These are phyloP conservation scores for Auricularia sp. DNA, from an alignment of 768 basidiomycete genomes.

Conservation along the genomic window DNA sequence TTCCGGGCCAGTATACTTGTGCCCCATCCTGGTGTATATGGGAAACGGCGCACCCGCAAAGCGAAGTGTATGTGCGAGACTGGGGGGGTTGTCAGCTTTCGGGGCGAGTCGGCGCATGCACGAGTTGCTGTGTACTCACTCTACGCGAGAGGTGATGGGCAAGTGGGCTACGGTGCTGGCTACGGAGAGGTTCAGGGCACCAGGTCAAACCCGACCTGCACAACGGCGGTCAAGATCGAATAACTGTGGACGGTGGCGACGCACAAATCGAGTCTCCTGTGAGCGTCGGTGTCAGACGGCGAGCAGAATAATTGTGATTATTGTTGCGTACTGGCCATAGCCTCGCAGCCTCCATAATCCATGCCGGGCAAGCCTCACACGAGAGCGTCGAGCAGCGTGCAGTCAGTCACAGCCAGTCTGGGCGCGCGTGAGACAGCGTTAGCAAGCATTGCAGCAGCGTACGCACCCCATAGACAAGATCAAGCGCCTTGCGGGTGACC, in stretches of 20 bases:
- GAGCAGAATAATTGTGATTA: neutral
- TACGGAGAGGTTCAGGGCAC: too few relatives aligned
- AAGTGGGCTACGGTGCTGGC: too few relatives aligned
- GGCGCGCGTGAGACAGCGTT: neutral
- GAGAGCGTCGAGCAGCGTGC: neutral
- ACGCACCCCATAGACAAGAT: conserved; percentile 68
- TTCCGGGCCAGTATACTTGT: too few relatives aligned
- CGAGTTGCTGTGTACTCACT: conserved; percentile 75
- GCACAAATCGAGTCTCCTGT: conserved; percentile 5
- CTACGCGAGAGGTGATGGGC: conserved; percentile 45
- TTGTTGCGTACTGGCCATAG: conserved; percentile 46
- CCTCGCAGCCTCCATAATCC: conserved; percentile 65
- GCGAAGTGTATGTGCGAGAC: conserved; percentile 64
- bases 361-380: conserved; percentile 22
- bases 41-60: conserved; percentile 35
- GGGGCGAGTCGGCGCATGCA: conserved; percentile 27
- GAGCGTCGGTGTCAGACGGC: conserved; percentile 1
- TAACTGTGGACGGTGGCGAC: conserved; percentile 7
- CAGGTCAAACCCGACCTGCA: conserved; percentile 69
- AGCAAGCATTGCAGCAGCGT: too few relatives aligned
- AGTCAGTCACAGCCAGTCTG: conserved; percentile 6
- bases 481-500: conserved; percentile 46
- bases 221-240: neutral
- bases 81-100: conserved; percentile 24
- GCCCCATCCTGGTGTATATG: neutral